Evolutionary conservation across 768 basidiomycete species (phyloP).

Genomic region (Hericium rajendrae): DNA sequence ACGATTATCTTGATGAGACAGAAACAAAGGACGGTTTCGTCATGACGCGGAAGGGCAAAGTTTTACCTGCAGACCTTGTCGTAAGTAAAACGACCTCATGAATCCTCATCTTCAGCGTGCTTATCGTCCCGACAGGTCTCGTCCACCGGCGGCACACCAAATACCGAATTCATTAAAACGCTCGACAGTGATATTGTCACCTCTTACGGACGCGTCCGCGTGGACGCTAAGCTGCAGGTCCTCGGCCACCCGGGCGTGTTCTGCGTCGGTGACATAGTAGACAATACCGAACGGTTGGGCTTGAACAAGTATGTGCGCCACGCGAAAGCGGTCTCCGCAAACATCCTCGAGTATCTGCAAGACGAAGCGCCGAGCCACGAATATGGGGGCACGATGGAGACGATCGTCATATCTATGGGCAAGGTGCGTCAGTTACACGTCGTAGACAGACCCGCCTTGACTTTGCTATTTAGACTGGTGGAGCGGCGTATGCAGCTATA

Average conservation of each 20-base stretch:
- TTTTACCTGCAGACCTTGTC: constrained; percentile 41
- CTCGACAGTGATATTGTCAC: constrained; percentile 29
- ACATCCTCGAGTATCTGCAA: constrained; percentile 35
- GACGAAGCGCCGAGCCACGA: constrained; percentile 24
- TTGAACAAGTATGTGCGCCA: constrained; percentile 37
- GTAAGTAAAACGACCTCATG: constrained; percentile 25
- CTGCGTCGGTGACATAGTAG: constrained; percentile 55
- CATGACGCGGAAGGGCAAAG: constrained; percentile 28
- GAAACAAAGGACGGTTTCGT: background rate
- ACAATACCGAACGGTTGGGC: constrained; percentile 53
- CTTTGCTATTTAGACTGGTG: background rate
- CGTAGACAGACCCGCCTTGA: background rate
- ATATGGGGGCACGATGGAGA: constrained; percentile 41
- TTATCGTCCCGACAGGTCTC: constrained; percentile 13
- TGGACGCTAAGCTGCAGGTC: constrained; percentile 48
- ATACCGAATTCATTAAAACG: constrained; percentile 37
- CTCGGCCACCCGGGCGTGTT: constrained; percentile 41
- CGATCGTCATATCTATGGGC: constrained; percentile 26
- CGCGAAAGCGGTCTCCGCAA: constrained; percentile 31
- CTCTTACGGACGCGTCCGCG: constrained; percentile 33
- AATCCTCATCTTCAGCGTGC: background rate
- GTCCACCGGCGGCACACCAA: constrained; percentile 26
- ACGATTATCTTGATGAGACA: constrained; percentile 12
- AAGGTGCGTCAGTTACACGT: background rate
- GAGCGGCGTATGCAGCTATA: background rate